Evolutionary conservation across 2,329 filamentous ascomycete species (phyloP).

Genomic region (Metarhizium robertsii): DNA sequence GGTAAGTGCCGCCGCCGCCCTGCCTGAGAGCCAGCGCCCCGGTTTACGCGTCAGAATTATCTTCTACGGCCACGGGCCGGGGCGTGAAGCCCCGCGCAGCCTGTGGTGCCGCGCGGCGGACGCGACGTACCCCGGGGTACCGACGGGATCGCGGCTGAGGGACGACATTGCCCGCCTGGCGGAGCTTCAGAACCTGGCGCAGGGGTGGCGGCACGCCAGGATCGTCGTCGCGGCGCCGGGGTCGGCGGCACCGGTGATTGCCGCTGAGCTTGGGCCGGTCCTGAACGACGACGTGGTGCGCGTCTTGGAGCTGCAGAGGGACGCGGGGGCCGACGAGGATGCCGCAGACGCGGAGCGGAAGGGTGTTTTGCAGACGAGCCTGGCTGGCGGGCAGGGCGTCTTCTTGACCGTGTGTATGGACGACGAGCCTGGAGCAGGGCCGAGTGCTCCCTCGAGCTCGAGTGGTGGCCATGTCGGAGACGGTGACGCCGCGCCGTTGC

Average conservation of each 20-base stretch:
- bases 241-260: not conserved
- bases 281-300: not conserved
- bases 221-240: not conserved
- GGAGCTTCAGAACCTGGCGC: not conserved
- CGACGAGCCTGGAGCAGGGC: not conserved
- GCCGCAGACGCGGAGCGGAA: conserved; percentile 13
- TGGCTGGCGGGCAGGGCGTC: conserved; percentile 7
- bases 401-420: conserved; percentile 17
- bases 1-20: not conserved
- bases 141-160: not conserved
- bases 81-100: not conserved
- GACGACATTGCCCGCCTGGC: not conserved
- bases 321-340: conserved; percentile 9
- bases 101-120: conserved; percentile 3
- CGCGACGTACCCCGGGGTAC: not conserved
- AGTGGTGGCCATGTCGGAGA: too few relatives aligned
- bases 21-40: not conserved
- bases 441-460: too few relatives aligned
- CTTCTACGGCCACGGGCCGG: conserved; percentile 1
- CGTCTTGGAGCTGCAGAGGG: not conserved
- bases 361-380: conserved; percentile 11
- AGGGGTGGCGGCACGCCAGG: not conserved
- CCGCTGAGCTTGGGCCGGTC: not conserved
- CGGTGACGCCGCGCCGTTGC: too few relatives aligned
- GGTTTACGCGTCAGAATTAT: conserved; percentile 3